phyloP scores from a whole-genome alignment of 192 early-diverging fungal genomes.

The Backusella mclennaniae region DNA sequence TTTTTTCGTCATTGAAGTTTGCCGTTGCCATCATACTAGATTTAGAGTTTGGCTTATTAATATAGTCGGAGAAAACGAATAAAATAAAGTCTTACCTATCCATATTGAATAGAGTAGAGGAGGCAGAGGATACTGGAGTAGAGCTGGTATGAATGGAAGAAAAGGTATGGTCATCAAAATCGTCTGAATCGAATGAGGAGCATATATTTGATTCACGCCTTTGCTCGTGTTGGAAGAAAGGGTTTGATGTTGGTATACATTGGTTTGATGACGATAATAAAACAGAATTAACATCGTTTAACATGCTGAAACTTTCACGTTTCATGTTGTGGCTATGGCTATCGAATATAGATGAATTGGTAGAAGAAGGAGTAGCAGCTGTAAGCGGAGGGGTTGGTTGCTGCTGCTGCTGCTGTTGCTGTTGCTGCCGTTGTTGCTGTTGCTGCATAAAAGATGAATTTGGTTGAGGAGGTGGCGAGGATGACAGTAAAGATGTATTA shows the following conservation, averaged over 20 bases:
- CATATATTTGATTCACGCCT: conserved; percentile 13
- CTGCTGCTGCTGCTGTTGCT: background rate
- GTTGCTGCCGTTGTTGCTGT: background rate
- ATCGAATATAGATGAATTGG: background rate
- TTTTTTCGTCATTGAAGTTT: background rate
- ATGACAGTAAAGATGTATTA: background rate
- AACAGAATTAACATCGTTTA: background rate
- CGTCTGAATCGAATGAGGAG: conserved; percentile 23
- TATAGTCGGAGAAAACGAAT: background rate
- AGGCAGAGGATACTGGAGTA: background rate
- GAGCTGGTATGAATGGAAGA: conserved; percentile 3
- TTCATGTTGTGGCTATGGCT: background rate
- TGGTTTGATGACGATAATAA: background rate
- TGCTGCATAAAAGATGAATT: background rate
- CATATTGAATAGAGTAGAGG: background rate
- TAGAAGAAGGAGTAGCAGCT: conserved; percentile 12
- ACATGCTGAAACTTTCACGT: background rate
- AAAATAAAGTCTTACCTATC: background rate
- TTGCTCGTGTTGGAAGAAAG: background rate
- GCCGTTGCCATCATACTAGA: background rate
- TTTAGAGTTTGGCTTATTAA: background rate
- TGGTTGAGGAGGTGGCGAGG: background rate
- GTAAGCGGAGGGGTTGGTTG: conserved; percentile 6
- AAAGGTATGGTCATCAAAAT: conserved; percentile 13
- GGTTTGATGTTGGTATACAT: background rate